Evolutionary conservation across 164 flowering plant species (phyloP).

Genomic region (Nymphaea thermarum): DNA sequence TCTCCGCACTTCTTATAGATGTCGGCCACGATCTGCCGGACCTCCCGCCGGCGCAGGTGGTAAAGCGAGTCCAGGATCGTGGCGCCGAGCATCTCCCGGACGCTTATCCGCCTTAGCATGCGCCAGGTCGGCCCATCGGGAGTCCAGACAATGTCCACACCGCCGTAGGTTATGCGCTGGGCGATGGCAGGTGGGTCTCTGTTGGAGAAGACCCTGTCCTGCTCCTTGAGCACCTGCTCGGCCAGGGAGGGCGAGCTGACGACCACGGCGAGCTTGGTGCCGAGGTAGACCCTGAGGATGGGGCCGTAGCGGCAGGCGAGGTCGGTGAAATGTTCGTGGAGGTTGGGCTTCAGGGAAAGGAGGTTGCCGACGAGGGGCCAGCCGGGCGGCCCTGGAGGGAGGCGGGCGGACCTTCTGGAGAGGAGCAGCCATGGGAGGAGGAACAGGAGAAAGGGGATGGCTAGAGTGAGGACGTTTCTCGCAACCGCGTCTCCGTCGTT

Average conservation of each 20-base stretch:
- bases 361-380: conserved; percentile 42
- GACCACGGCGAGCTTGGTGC: conserved; percentile 24
- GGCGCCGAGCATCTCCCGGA: conserved; percentile 23
- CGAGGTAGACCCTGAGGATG: conserved; percentile 24
- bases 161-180: conserved; percentile 20
- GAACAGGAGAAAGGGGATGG: no score
- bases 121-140: conserved; percentile 37
- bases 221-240: conserved; percentile 28
- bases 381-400: conserved; percentile 45
- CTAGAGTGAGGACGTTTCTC: no score
- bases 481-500: no score
- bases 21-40: conserved; percentile 14
- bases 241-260: conserved; percentile 30
- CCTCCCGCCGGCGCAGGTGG: conserved; percentile 22
- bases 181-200: conserved; percentile 30
- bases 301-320: conserved; percentile 32
- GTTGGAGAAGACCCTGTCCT: conserved; percentile 33
- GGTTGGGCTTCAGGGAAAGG: conserved; percentile 31
- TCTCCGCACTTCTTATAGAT: conserved; percentile 12
- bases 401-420: conserved; percentile 5
- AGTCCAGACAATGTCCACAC: conserved; percentile 24
- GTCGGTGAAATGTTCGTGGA: conserved; percentile 23
- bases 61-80: conserved; percentile 26
- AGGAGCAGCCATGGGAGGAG: no score
- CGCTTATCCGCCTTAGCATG: conserved; percentile 32